phyloP scores from a whole-genome alignment of 371 early-diverging fungal species.

The Apophysomyces sp. region DNA sequence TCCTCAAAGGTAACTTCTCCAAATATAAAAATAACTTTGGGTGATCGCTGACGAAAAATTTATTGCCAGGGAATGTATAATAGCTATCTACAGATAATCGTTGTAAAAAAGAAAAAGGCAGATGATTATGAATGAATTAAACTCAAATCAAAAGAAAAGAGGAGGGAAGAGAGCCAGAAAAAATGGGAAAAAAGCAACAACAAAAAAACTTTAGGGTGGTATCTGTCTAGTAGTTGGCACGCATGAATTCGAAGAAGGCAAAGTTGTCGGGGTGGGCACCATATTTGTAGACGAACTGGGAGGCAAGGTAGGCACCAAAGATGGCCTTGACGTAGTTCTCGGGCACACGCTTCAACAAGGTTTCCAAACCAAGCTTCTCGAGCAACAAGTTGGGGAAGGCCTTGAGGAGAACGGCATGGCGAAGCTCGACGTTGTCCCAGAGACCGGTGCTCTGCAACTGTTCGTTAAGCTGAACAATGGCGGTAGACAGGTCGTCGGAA shows the following conservation, averaged over 20 bases:
- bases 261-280: constrained; percentile 94
- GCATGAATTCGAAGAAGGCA: constrained; percentile 98
- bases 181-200: too few species aligned
- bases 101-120: not conserved
- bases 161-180: not conserved
- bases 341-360: constrained; percentile 86
- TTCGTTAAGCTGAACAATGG: constrained; percentile 92
- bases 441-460: constrained; percentile 88
- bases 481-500: constrained; percentile 90
- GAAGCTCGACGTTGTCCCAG: constrained; percentile 89
- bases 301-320: constrained; percentile 93
- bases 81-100: constrained; percentile 1
- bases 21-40: too few species aligned
- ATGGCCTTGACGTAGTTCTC: constrained; percentile 95
- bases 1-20: too few species aligned
- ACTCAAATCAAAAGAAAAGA: constrained; percentile 4
- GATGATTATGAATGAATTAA: not conserved
- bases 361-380: constrained; percentile 89
- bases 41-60: not conserved
- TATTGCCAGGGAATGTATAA: not conserved
- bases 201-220: not conserved
- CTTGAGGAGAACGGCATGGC: constrained; percentile 78
- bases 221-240: constrained; percentile 26
- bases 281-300: constrained; percentile 94
- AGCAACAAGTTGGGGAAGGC: constrained; percentile 93